Percentiles rank a stretch among this genome's conserved stretches.
These are phyloP conservation scores for Endotrypanum monterogeii DNA, from an alignment of 208 protist genomes.

Conservation along the genomic window DNA sequence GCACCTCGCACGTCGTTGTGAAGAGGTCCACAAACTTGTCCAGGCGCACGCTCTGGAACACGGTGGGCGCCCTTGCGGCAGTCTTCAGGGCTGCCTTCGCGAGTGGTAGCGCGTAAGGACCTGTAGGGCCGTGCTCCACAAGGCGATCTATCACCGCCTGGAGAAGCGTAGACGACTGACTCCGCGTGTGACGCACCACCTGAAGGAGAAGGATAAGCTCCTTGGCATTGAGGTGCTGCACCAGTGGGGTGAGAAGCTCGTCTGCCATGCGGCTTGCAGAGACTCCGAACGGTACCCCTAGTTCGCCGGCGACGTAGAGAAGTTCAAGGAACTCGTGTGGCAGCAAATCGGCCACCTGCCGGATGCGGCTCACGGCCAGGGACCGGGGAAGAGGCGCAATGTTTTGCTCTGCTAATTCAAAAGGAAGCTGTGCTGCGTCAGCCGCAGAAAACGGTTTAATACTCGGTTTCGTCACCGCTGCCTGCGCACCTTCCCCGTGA, in stretches of 20 bases:
- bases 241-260: conserved; percentile 56
- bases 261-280: conserved; percentile 46
- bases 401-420: background rate
- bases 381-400: conserved; percentile 1
- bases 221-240: conserved; percentile 41
- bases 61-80: conserved; percentile 32
- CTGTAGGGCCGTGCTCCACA: conserved; percentile 29
- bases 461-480: background rate
- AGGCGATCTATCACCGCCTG: conserved; percentile 35
- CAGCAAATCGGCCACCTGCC: conserved; percentile 39
- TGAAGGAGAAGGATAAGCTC: conserved; percentile 42
- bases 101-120: conserved; percentile 42
- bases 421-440: background rate
- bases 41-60: conserved; percentile 39
- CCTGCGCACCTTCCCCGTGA: background rate
- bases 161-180: conserved; percentile 46
- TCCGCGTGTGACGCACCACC: conserved; percentile 49
- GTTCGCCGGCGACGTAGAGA: conserved; percentile 58
- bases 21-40: conserved; percentile 47
- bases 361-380: conserved; percentile 31
- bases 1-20: conserved; percentile 40
- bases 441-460: conserved; percentile 2
- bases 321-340: conserved; percentile 56
- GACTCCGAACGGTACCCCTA: conserved; percentile 54
- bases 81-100: conserved; percentile 48